Base-by-base conservation (phyloP, 495 filamentous ascomycete species). In the Xylaria telfairii region DNA sequence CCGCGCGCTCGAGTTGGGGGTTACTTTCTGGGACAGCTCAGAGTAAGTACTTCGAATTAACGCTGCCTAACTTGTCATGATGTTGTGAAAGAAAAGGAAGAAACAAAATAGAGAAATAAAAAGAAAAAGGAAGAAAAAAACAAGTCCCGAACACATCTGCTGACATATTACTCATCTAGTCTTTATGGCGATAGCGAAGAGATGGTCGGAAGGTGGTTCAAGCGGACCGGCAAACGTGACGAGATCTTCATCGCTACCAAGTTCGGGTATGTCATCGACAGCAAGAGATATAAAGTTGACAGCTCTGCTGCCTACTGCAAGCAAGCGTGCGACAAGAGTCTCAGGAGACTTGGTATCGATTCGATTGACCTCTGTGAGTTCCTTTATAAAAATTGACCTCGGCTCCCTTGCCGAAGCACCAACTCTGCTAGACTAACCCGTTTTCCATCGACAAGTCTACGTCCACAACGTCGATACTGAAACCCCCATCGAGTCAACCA, bases 1-100 rank as follows among this genome's bases (percentile, higher is more conserved):
- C 69, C 84, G 84, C 4, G 87, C 86, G n/a, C 68, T 86, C 56
- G 82, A 87, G 63, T 75, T 86, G 15, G 90, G 90, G 2, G 79
- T 83, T 44, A 85, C 72, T 0, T 87, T 87, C 66, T 92, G 90
- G 90, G 90, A 92, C 72, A 85, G 68, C n/a, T n/a, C 77, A 24
- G 77, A 79, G 76, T 78, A 70, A 53, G 77, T 71, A 54, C 24
- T 0, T 54, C 3, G 51, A 13, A 54, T n/a, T 5, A 28, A 54
- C 51, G 17, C 51, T 30, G 12, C 26, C 3, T 15, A 30, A 28
- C 70, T 74, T 67, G 59, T 65, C 1, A 15, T 88, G 87, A 59
- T 34, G 54, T 37, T 54, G n/a, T n/a, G n/a, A n/a, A n/a, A n/a
- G n/a, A n/a, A n/a, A n/a, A n/a, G n/a, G n/a, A n/a, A n/a, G n/a